Conservation (phyloP, 257 asterid genomes). For the Jacaranda mimosifolia region DNA sequence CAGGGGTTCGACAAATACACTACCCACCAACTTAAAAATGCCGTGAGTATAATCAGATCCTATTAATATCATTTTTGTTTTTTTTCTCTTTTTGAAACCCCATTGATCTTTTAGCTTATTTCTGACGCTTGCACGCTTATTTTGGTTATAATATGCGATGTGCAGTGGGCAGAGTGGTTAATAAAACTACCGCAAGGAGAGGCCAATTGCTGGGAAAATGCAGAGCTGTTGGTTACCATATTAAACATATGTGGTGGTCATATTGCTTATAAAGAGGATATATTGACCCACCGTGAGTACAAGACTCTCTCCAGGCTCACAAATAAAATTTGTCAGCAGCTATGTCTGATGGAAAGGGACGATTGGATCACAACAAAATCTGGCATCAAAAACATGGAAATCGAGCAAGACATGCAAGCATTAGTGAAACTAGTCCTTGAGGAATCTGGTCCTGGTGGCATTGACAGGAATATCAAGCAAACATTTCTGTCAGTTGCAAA, state of each 20-base stretch:
- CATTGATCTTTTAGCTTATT: neutral
- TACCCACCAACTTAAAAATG: conserved; percentile 26
- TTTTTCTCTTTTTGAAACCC: neutral
- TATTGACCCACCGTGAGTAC: conserved; percentile 41
- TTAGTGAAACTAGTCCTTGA: conserved; percentile 42
- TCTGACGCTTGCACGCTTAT: too few species aligned
- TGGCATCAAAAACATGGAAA: conserved; percentile 24
- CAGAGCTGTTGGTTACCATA: conserved; percentile 50
- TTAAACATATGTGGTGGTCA: conserved; percentile 48
- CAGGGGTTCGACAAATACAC: conserved; percentile 38
- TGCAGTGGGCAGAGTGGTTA: conserved; percentile 59
- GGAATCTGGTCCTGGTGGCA: conserved; percentile 32
- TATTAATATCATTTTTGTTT: too few species aligned
- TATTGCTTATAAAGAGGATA: conserved; percentile 28
- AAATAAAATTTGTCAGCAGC: conserved; percentile 45
- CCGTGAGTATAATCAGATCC: conserved; percentile 36
- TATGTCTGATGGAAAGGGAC: conserved; percentile 1
- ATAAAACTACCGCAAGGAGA: conserved; percentile 37
- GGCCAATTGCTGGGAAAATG: conserved; percentile 33
- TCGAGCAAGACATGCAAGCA: conserved; percentile 40
- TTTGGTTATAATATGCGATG: too few species aligned
- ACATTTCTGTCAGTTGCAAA: conserved; percentile 50
- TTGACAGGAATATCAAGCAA: conserved; percentile 44
- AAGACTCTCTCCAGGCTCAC: conserved; percentile 47
- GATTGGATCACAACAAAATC: neutral